Evolutionary conservation across 345 rosid genomes (phyloP).

Genomic region (Dipteronia dyeriana): DNA sequence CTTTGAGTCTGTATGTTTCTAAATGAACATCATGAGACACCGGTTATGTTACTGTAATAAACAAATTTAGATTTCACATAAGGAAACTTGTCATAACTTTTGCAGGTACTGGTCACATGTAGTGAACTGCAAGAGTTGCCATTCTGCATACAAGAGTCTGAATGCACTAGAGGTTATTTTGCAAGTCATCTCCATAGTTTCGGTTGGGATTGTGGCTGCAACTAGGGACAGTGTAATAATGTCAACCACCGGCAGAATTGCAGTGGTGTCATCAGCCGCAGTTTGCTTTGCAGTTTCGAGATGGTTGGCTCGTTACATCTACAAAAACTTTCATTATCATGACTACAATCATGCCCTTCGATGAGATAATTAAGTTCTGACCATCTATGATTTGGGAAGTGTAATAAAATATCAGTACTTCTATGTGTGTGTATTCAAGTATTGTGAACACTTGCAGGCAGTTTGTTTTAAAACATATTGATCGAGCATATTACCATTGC

Average conservation of each 20-base stretch:
- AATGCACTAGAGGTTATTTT: constrained; percentile 55
- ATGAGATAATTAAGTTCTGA: constrained; percentile 21
- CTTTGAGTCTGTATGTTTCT: neutral
- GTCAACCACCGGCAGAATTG: constrained; percentile 44
- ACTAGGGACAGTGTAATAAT: constrained; percentile 35
- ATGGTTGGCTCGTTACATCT: constrained; percentile 70
- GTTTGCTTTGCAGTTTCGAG: constrained; percentile 66
- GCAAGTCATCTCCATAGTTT: constrained; percentile 53
- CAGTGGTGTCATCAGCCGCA: constrained; percentile 43
- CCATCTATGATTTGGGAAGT: neutral
- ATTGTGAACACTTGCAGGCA: neutral
- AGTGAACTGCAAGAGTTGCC: constrained; percentile 81
- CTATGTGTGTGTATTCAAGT: neutral
- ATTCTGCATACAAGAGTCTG: constrained; percentile 57
- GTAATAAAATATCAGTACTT: neutral
- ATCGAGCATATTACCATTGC: too few relatives aligned
- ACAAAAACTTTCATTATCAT: constrained; percentile 70
- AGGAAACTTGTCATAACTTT: neutral
- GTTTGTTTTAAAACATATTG: neutral
- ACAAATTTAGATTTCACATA: neutral
- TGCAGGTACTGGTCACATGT: constrained; percentile 84
- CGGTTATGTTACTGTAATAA: neutral
- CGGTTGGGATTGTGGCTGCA: constrained; percentile 58
- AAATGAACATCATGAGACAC: neutral
- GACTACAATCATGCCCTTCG: constrained; percentile 74